A percentile compares a stretch with the other conserved stretches of the same genome.
Evolutionary conservation across 345 rosid species (phyloP).

Genomic region (Theobroma cacao): DNA sequence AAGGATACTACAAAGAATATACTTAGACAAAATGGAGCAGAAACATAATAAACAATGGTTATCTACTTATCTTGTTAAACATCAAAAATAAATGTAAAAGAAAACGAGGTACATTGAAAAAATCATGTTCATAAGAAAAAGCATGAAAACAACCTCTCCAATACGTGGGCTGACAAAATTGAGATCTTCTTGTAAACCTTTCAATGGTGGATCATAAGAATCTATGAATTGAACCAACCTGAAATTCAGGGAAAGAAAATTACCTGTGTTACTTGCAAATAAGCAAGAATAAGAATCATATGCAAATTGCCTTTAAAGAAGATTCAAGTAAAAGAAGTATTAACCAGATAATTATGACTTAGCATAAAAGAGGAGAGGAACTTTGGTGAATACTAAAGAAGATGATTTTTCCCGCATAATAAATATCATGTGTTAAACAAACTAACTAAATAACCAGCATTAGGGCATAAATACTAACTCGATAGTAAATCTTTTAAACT

Average conservation of each 20-base stretch:
- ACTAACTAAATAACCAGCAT: background rate
- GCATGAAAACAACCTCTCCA: slow-evolving; percentile 76
- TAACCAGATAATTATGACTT: background rate
- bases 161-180: slow-evolving; percentile 98
- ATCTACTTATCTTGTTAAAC: background rate
- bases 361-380: background rate
- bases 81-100: background rate
- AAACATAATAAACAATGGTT: background rate
- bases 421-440: background rate
- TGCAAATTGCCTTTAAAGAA: background rate
- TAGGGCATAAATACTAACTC: background rate
- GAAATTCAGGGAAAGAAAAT: slow-evolving; percentile 26
- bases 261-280: background rate
- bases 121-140: background rate
- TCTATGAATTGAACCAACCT: slow-evolving; percentile 97
- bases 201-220: slow-evolving; percentile 94
- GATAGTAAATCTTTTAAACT: background rate
- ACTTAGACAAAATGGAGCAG: background rate
- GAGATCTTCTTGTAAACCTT: slow-evolving; percentile 96
- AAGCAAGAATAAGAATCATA: background rate
- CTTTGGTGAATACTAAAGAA: background rate
- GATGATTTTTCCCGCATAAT: background rate
- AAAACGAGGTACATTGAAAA: background rate
- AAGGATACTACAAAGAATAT: background rate
- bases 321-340: background rate